These are phyloP conservation scores for button mushroom (Agaricus bisporus) DNA, from an alignment of 768 basidiomycete genomes.

Conservation along the genomic window DNA sequence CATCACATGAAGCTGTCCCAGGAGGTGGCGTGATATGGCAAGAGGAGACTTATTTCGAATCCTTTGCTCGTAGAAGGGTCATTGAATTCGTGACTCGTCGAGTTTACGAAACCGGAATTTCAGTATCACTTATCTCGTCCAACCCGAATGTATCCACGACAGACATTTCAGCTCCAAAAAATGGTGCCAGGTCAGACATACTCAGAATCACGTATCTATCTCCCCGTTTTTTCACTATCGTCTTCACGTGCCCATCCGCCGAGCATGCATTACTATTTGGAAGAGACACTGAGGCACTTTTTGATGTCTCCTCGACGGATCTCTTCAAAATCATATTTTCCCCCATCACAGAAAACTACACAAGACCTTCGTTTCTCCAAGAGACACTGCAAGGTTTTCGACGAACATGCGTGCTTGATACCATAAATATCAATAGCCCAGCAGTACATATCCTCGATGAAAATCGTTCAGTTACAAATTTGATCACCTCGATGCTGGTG, in stretches of 20 bases:
- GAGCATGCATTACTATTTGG: conserved; percentile 36
- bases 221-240: conserved; percentile 39
- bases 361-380: not conserved
- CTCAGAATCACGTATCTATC: conserved; percentile 39
- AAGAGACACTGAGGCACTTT: conserved; percentile 29
- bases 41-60: conserved; percentile 24
- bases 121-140: conserved; percentile 33
- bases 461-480: conserved; percentile 6
- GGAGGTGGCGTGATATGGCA: conserved; percentile 32
- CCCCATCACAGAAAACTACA: not conserved
- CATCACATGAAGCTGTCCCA: not conserved
- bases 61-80: conserved; percentile 24
- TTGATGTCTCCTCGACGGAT: conserved; percentile 27
- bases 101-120: conserved; percentile 25
- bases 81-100: conserved; percentile 29
- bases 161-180: conserved; percentile 13
- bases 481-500: conserved; percentile 16
- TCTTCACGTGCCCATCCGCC: conserved; percentile 34
- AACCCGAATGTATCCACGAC: conserved; percentile 23
- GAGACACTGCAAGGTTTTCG: conserved; percentile 13
- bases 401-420: conserved; percentile 2
- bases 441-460: conserved; percentile 18
- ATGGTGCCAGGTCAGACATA: not conserved
- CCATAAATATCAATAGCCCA: conserved; percentile 12
- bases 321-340: conserved; percentile 33